Conservation (phyloP, 2,329 filamentous ascomycete species). For the Ceratocystis smalleyi region DNA sequence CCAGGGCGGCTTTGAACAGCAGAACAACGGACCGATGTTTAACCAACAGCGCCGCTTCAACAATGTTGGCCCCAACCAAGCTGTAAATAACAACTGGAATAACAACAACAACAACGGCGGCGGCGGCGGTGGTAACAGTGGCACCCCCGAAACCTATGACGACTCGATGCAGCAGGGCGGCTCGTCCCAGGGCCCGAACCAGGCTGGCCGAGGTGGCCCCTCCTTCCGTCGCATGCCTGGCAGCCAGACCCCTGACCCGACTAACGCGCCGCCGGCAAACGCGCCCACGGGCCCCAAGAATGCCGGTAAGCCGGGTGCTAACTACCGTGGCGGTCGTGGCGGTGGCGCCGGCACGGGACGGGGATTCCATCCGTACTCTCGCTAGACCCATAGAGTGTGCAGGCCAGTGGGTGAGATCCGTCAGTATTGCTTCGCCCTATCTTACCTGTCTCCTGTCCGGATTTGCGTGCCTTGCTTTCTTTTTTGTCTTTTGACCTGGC, state of each 20-base stretch:
- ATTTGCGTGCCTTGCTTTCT: background rate
- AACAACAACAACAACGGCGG: slow-evolving; percentile 22
- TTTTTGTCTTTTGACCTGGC: background rate
- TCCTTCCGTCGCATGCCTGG: slow-evolving; percentile 22
- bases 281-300: slow-evolving; percentile 94
- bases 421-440: background rate
- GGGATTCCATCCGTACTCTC: slow-evolving; percentile 64
- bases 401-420: background rate
- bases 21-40: slow-evolving; percentile 10
- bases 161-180: slow-evolving; percentile 20
- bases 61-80: slow-evolving; percentile 20
- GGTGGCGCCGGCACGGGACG: slow-evolving; percentile 40
- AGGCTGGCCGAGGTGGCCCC: slow-evolving; percentile 22
- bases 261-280: slow-evolving; percentile 37
- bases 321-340: slow-evolving; percentile 68
- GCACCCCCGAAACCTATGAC: slow-evolving; percentile 19
- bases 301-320: slow-evolving; percentile 75
- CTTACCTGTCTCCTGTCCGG: background rate
- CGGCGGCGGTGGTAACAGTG: slow-evolving; percentile 21
- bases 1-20: slow-evolving; percentile 11
- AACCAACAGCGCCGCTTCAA: slow-evolving; percentile 17
- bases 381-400: slow-evolving; percentile 15
- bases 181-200: slow-evolving; percentile 34
- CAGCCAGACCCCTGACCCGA: slow-evolving; percentile 29
- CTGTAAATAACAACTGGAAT: slow-evolving; percentile 1